Base-by-base conservation (phyloP, 1,139 yeast species). In the Saccharomyces pastorianus region DNA sequence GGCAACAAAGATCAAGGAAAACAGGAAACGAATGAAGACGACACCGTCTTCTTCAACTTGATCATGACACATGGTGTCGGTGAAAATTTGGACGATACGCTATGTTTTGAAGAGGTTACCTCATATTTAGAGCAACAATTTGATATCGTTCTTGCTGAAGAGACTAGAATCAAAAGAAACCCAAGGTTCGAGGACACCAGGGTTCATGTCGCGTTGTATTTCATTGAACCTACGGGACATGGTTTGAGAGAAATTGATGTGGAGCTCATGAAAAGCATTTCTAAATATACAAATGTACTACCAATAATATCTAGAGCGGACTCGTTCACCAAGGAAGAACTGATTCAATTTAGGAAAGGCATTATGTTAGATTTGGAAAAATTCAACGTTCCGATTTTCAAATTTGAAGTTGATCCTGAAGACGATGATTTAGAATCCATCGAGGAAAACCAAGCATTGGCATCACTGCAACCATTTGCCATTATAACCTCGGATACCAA, bases 51-150 rank as follows among this genome's bases (percentile, higher is more conserved):
- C 53, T 73, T 86, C 62, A 83, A 79, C 59, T 73, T 86, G 53
- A 78, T 86, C 57, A 90, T 85, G 65, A 82, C 93, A 0, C 88
- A 89, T n/a, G 93, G 93, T 0, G 83, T 84, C 66, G 91, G 90
- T 20, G 87, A 82, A 57, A 83, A 84, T 61, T 70, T 85, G 60
- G 84, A 85, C 66, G 84, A 85, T 63, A 80, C 80, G 49, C 58
- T 75, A 56, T 79, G 89, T 67, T 86, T 88, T 65, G 76, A 76
- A 41, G 86, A 86, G 60, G 84, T 93, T 57, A 83, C 84, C 53
- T 81, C 80, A 56, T 91, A 84, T 68, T 75, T 93, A 61, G 93
- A 88, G 66, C 88, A 84, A 66, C 96, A 91, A 70, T 91, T 88
- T 70, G 91, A 85, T 68, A 79, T 80, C 59, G 88, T 85, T 6